phyloP scores from a whole-genome alignment of 2,329 filamentous ascomycete species.

The Sporothrix curviconia region DNA sequence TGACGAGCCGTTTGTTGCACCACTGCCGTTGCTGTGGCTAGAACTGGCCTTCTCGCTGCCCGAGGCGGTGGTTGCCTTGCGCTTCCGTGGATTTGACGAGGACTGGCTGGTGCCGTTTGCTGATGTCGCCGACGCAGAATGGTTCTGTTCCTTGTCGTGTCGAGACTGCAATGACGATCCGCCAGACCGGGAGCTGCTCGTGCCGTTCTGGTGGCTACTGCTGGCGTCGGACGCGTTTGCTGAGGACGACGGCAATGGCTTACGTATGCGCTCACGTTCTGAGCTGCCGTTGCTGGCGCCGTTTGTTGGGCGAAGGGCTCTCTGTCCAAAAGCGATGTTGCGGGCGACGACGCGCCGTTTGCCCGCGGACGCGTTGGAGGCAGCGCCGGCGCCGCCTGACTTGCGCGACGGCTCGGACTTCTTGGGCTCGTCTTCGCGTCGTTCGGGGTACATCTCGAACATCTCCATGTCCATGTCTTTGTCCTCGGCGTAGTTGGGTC shows the following conservation, averaged over 20 bases:
- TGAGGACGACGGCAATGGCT: constrained; percentile 17
- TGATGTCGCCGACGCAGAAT: constrained; percentile 21
- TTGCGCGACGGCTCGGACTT: constrained; percentile 42
- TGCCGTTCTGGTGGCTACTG: constrained; percentile 20
- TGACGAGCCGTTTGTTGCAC: constrained; percentile 1
- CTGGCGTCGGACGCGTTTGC: constrained; percentile 21
- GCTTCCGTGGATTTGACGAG: constrained; percentile 60
- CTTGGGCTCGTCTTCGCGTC: constrained; percentile 51
- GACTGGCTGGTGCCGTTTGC: constrained; percentile 20
- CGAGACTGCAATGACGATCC: constrained; percentile 15
- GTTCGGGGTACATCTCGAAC: constrained; percentile 60
- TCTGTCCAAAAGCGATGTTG: constrained; percentile 11
- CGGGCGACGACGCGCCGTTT: background rate
- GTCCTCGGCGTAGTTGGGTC: constrained; percentile 93
- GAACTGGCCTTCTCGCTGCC: constrained; percentile 23
- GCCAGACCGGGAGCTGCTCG: constrained; percentile 5
- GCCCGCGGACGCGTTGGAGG: background rate
- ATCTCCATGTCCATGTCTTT: constrained; percentile 81
- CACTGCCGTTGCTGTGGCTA: background rate
- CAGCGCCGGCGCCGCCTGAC: constrained; percentile 18
- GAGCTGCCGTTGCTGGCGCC: constrained; percentile 1
- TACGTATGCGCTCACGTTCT: constrained; percentile 17
- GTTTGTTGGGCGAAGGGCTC: constrained; percentile 15
- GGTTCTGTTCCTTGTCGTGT: constrained; percentile 23
- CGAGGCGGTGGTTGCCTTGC: constrained; percentile 60